Evolutionary conservation across 345 rosid species (phyloP).

Genomic region (Brassica juncea): DNA sequence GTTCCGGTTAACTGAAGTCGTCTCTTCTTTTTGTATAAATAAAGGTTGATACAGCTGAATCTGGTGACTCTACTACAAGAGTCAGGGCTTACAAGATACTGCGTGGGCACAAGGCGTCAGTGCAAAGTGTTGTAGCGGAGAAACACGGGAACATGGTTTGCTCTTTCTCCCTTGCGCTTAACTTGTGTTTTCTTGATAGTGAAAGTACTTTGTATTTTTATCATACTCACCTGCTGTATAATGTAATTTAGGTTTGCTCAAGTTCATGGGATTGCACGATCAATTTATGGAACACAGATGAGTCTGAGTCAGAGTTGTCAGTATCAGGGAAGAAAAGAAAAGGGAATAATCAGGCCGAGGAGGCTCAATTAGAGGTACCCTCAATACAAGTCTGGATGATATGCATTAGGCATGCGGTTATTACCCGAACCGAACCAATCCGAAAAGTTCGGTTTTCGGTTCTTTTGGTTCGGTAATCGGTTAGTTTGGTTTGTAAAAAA

Average conservation of each 20-base stretch:
- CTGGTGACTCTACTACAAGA: slow-evolving; percentile 46
- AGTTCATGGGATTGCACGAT: slow-evolving; percentile 95
- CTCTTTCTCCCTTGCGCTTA: not conserved
- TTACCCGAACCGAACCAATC: too few relatives aligned
- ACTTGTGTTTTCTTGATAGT: not conserved
- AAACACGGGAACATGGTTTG: slow-evolving; percentile 70
- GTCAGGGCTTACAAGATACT: slow-evolving; percentile 73
- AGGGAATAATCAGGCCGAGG: slow-evolving; percentile 59
- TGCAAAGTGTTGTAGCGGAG: slow-evolving; percentile 73
- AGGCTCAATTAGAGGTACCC: slow-evolving; percentile 75
- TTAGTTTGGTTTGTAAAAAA: too few relatives aligned
- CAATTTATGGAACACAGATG: slow-evolving; percentile 74
- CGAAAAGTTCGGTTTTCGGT: too few relatives aligned
- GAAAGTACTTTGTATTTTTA: not conserved
- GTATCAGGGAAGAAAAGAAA: slow-evolving; percentile 84
- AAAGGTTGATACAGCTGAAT: slow-evolving; percentile 56
- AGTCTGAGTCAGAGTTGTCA: slow-evolving; percentile 47
- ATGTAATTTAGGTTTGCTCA: slow-evolving; percentile 66
- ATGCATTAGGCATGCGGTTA: not conserved
- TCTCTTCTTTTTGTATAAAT: slow-evolving; percentile 29
- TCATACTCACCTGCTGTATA: not conserved
- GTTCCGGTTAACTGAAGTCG: slow-evolving; percentile 18
- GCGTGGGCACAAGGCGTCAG: slow-evolving; percentile 85
- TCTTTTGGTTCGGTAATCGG: too few relatives aligned
- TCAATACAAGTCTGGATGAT: slow-evolving; percentile 6